Base-by-base conservation (phyloP, 2,329 filamentous ascomycete genomes). In the Pseudogymnoascus sp. region DNA sequence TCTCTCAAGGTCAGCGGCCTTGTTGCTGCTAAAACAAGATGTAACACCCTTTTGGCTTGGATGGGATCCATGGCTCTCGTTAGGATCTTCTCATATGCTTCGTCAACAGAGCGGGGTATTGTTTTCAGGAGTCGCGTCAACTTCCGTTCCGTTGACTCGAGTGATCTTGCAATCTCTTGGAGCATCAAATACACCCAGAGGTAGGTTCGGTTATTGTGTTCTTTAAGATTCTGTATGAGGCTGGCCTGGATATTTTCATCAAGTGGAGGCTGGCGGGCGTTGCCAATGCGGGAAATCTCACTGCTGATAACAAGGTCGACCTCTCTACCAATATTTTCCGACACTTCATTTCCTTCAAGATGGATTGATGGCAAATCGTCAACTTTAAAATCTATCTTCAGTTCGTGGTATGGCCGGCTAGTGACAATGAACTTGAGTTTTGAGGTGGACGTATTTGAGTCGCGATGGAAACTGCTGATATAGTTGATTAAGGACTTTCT, bases 341-440 rank as follows among this genome's bases (percentile, higher is more conserved):
- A 61, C 50, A 62, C 23, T 9, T 63, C 26, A 31, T 65, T 64
- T 7, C 65, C 65, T 23, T 13, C 19, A 7, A 66, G 29, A 2
- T 53, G 60, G 17, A 64, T 63, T 17, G 7, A 26, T 10, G 50
- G 38, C 13, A 61, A 19, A 11, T 38, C 21, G 3, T 31, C 1
- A 29, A 66, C 64, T 17, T 19, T 11, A 13, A 10, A 7, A 37
- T 56, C 40, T 19, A 64, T 66, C 7, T 9, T 35, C 1, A 35
- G 7, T n/a, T 63, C 37, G 6, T 17, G 13, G 19, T 64, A 64
- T 17, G 64, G 63, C 2, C 64, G 64, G 50, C 64, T 66, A 19
- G 60, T 65, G 17, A 62, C 10, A 2, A 75, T 65, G 59, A 73
- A 72, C 65, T 74, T 76, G 40, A 75, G 15, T 17, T n/a, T n/a